A percentile compares a stretch with the other conserved stretches of the same genome.
phyloP scores from a whole-genome alignment of 768 basidiomycete species.

The Plicaturopsis crispa region DNA sequence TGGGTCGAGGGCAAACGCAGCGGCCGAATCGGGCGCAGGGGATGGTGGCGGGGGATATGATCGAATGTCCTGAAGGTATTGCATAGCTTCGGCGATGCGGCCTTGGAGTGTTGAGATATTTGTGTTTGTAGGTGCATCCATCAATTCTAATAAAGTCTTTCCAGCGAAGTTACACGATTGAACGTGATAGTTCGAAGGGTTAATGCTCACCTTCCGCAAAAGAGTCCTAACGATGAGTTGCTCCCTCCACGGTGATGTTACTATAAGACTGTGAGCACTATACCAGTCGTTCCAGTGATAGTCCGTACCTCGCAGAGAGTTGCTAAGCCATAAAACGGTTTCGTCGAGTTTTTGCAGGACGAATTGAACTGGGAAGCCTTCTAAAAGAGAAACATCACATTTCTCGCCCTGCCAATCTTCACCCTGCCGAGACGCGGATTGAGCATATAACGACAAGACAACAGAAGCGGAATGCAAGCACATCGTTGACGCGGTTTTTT shows the following conservation, averaged over 20 bases:
- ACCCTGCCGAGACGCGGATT: constrained; percentile 32
- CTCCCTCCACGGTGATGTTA: constrained; percentile 38
- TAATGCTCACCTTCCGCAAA: constrained; percentile 45
- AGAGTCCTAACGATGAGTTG: constrained; percentile 45
- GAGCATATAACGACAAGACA: constrained; percentile 7
- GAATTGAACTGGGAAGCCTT: constrained; percentile 48
- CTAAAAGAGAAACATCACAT: constrained; percentile 69
- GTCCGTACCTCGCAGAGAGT: too few species aligned
- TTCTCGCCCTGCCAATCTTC: constrained; percentile 93
- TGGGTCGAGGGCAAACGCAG: constrained; percentile 54
- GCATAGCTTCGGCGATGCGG: constrained; percentile 32
- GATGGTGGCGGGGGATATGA: constrained; percentile 26
- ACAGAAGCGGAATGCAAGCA: constrained; percentile 29
- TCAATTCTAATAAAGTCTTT: constrained; percentile 43
- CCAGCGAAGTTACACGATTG: constrained; percentile 2
- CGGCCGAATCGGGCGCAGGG: constrained; percentile 36
- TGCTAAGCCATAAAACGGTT: constrained; percentile 58
- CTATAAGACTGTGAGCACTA: constrained; percentile 25
- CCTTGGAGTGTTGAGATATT: constrained; percentile 26
- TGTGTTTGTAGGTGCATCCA: constrained; percentile 32
- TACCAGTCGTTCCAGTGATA: too few species aligned
- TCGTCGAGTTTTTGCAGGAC: constrained; percentile 50
- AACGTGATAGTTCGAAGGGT: constrained; percentile 8
- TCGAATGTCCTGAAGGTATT: constrained; percentile 33
- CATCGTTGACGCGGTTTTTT: constrained; percentile 72